Percentiles rank a stretch among this genome's conserved stretches.
Conservation (phyloP, 2,329 filamentous ascomycete genomes). For the Gliomastix tumulicola region DNA sequence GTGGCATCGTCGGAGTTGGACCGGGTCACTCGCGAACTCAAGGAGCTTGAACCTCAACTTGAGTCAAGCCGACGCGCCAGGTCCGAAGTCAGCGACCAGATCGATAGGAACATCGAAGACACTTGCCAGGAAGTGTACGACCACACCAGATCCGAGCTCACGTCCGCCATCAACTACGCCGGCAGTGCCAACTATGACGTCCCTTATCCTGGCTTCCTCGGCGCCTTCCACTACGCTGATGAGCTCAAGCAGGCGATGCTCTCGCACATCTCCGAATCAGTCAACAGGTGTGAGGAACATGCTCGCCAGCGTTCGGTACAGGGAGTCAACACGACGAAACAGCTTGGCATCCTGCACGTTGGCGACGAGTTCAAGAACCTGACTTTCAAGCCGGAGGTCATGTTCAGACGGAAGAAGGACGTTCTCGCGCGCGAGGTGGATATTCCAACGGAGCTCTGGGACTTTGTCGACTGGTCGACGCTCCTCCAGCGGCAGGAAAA, state of each 20-base stretch:
- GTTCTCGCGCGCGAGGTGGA: conserved; percentile 78
- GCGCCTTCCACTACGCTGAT: conserved; percentile 86
- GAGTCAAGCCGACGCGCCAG: conserved; percentile 78
- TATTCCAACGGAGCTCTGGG: conserved; percentile 79
- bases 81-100: conserved; percentile 70
- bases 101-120: conserved; percentile 76
- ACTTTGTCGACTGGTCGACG: conserved; percentile 85
- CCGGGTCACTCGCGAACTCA: conserved; percentile 72
- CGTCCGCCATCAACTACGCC: conserved; percentile 66
- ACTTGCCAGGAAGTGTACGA: conserved; percentile 83
- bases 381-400: conserved; percentile 82
- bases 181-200: conserved; percentile 76
- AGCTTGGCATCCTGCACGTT: conserved; percentile 79
- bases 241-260: conserved; percentile 90
- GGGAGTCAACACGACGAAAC: conserved; percentile 82
- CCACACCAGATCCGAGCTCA: conserved; percentile 70
- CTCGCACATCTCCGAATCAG: conserved; percentile 73
- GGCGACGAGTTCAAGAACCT: conserved; percentile 82
- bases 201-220: conserved; percentile 77
- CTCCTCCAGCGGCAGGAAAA: conserved; percentile 91
- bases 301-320: conserved; percentile 71
- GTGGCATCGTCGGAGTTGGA: conserved; percentile 81
- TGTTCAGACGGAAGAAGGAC: conserved; percentile 85
- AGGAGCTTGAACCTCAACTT: conserved; percentile 76
- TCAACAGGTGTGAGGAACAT: conserved; percentile 74